Evolutionary conservation across 1,139 yeast species (phyloP).

Genomic region (Geotrichum fermentans): DNA sequence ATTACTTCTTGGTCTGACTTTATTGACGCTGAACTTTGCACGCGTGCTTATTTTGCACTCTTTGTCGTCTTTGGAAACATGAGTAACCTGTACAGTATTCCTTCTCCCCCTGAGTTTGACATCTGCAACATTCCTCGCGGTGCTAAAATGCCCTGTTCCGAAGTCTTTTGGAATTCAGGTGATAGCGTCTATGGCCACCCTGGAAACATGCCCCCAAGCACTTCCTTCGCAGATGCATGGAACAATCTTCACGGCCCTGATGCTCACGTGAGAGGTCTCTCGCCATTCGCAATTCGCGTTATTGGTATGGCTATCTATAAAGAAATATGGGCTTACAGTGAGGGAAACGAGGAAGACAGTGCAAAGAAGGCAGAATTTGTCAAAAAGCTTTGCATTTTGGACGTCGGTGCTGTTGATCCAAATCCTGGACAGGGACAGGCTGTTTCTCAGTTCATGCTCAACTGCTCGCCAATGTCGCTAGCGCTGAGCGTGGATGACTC

Average conservation of each 20-base stretch:
- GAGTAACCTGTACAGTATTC: constrained; percentile 30
- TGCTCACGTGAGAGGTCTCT: too few relatives aligned
- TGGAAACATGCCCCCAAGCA: constrained; percentile 2
- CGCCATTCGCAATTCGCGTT: constrained; percentile 18
- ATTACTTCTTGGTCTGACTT: constrained; percentile 6
- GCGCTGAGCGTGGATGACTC: constrained; percentile 7
- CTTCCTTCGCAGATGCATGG: constrained; percentile 21
- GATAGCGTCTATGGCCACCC: constrained; percentile 7
- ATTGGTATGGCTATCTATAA: constrained; percentile 13
- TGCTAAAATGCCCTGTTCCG: constrained; percentile 38
- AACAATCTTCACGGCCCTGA: neutral
- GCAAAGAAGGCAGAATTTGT: constrained; percentile 1
- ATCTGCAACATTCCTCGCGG: constrained; percentile 27
- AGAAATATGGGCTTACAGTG: constrained; percentile 14
- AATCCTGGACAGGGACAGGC: constrained; percentile 31
- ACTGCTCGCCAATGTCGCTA: constrained; percentile 12
- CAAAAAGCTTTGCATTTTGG: constrained; percentile 20
- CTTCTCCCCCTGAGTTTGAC: neutral
- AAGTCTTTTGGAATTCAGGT: constrained; percentile 31
- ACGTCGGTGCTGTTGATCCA: constrained; percentile 23
- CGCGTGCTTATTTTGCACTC: constrained; percentile 35
- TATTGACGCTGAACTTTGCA: constrained; percentile 30
- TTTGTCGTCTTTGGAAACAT: constrained; percentile 33
- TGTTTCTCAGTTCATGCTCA: constrained; percentile 20
- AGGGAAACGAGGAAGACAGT: too few relatives aligned